A percentile compares a stretch with the other conserved stretches of the same genome.
These are phyloP conservation scores for Botrytis pseudocinerea DNA, from an alignment of 2,329 filamentous ascomycete genomes.

Conservation along the genomic window DNA sequence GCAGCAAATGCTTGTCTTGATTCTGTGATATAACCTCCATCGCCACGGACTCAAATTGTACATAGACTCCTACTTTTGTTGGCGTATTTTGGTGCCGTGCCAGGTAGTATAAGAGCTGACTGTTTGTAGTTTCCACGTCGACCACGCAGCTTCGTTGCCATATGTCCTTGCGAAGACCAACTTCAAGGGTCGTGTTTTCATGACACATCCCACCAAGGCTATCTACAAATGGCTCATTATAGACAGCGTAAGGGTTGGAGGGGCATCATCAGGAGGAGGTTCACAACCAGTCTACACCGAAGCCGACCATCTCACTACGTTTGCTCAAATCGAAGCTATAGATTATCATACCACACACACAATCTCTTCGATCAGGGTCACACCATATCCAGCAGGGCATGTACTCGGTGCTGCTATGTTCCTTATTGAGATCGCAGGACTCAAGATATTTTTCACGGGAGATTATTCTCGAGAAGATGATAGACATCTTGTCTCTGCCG, in stretches of 20 bases:
- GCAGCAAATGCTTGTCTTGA: constrained; percentile 40
- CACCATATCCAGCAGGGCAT: constrained; percentile 94
- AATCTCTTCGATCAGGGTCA: constrained; percentile 93
- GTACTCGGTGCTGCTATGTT: constrained; percentile 99
- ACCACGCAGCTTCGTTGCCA: constrained; percentile 97
- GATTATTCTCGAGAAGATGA: constrained; percentile 97
- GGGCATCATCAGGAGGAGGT: constrained; percentile 54
- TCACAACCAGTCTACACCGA: constrained; percentile 89
- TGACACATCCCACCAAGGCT: constrained; percentile 98
- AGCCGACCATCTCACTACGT: constrained; percentile 90
- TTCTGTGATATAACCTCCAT: constrained; percentile 39
- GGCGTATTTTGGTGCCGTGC: constrained; percentile 8
- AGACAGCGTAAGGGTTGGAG: constrained; percentile 89
- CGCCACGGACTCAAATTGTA: constrained; percentile 34
- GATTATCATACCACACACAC: constrained; percentile 98
- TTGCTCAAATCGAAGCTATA: constrained; percentile 93
- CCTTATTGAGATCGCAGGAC: constrained; percentile 90
- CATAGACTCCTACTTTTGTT: constrained; percentile 33
- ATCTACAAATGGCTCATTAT: constrained; percentile 99
- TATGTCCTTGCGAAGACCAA: constrained; percentile 98
- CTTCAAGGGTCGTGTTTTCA: constrained; percentile 94
- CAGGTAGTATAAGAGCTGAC: constrained; percentile 23
- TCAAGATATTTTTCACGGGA: constrained; percentile 96
- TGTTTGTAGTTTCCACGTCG: constrained; percentile 81
- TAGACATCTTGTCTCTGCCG: constrained; percentile 89